Base-by-base conservation (phyloP, 2,329 filamentous ascomycete species). In the Cercospora zeae-maydis region DNA sequence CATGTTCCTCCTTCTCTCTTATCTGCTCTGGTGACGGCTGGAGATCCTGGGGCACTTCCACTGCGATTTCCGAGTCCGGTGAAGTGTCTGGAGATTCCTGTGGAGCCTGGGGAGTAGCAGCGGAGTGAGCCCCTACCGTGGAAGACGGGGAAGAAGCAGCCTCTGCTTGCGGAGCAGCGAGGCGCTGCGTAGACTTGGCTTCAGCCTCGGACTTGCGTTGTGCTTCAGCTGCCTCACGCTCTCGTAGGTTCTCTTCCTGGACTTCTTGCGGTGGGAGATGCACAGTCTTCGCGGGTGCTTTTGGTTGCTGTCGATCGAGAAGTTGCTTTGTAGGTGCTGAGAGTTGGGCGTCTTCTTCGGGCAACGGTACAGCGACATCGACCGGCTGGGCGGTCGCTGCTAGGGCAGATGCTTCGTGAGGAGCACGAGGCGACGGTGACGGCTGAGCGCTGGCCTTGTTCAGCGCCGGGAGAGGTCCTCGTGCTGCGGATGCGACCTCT, bases 81-180 rank as follows among this genome's bases (percentile, higher is more conserved):
- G 72, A 73, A 8, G 72, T 74, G 58, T 73, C 73, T 30, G 78
- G 77, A 9, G 74, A 77, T 62, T 80, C 79, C 52, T 78, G 75
- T 30, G 87, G 84, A 39, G 87, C 82, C 36, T 83, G 84, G 1
- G 91, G 89, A 0, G 91, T 95, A 21, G 88, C 86, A 59, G 87
- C 87, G 47, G 89, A 92, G 69, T 88, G 87, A 1, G 87, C 84
- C 33, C 82, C 86, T 59, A 85, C 78, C 0, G 89, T 92, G 5
- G 91, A 93, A 8, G 80, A 84, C 24, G 84, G 84, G 11, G 79
- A 82, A 10, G 81, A 82, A 7, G 76, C 75, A 9, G 67, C 54
- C 52, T 75, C 73, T 19, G 56, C 60, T 33, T 65, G 66, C 1
- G 66, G 61, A 30, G 64, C 63, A 34, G 55, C 34, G 21, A 64